These are phyloP conservation scores for Choiromyces venosus DNA, from an alignment of 495 filamentous ascomycete species.

Conservation along the genomic window DNA sequence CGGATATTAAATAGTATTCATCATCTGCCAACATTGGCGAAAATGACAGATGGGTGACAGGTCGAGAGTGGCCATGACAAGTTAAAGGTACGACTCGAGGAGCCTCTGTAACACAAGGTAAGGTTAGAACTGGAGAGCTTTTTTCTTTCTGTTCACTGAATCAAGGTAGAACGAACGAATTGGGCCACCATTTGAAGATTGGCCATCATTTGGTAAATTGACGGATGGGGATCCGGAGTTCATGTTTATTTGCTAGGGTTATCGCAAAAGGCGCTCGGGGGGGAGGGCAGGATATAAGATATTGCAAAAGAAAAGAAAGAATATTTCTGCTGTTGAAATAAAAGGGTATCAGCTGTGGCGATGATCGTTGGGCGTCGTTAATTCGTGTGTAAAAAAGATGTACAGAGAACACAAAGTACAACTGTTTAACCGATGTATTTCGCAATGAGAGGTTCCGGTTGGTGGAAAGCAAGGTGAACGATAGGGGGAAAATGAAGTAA, in stretches of 20 bases:
- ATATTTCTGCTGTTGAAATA: not conserved
- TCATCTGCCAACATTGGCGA: constrained; percentile 80
- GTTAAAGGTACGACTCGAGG: constrained; percentile 75
- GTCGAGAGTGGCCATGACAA: constrained; percentile 94
- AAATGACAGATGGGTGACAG: constrained; percentile 91
- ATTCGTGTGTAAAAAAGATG: constrained; percentile 14
- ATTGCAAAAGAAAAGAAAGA: not conserved
- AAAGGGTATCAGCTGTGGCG: not conserved
- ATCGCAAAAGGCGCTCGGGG: not conserved
- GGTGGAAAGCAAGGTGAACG: constrained; percentile 10
- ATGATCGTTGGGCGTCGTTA: constrained; percentile 4
- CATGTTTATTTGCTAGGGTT: constrained; percentile 17
- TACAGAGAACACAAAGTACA: constrained; percentile 15
- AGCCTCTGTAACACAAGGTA: constrained; percentile 40
- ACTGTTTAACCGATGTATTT: not conserved
- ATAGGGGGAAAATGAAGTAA: constrained; percentile 7
- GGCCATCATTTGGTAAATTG: constrained; percentile 31
- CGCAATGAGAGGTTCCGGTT: not conserved
- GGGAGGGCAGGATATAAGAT: constrained; percentile 4
- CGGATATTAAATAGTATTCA: constrained; percentile 91
- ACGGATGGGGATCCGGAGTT: constrained; percentile 29
- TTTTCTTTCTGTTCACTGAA: not conserved
- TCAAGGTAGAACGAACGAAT: constrained; percentile 34
- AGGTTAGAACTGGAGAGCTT: constrained; percentile 1
- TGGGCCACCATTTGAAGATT: constrained; percentile 30